A percentile compares a stretch with the other conserved stretches of the same genome.
These are phyloP conservation scores for Fusarium tjaetaba DNA, from an alignment of 2,329 filamentous ascomycete genomes.

Conservation along the genomic window DNA sequence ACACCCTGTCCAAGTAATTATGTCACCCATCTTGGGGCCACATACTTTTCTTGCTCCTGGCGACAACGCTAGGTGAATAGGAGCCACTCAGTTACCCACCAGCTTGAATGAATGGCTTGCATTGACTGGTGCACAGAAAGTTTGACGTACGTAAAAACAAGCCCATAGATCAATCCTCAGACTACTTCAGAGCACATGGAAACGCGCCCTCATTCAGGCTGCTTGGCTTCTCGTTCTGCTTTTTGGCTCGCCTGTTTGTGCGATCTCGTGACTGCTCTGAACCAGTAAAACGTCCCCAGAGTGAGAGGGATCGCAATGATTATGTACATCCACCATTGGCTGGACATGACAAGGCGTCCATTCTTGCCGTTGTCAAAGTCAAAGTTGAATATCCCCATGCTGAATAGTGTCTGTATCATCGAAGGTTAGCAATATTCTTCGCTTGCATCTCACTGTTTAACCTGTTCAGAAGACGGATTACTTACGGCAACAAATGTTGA, in stretches of 20 bases:
- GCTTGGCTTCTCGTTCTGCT: background rate
- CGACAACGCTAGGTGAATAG: background rate
- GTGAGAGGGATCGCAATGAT: background rate
- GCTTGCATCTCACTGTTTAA: no score
- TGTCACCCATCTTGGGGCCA: rapidly evolving
- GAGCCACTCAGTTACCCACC: background rate
- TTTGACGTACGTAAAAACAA: background rate
- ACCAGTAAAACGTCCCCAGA: background rate
- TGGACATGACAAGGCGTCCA: background rate
- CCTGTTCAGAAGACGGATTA: no score
- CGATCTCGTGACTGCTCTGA: background rate
- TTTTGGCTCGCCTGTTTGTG: background rate
- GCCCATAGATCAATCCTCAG: background rate
- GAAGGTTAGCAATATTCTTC: no score
- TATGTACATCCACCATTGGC: background rate
- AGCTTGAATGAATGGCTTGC: background rate
- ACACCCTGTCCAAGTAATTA: rapidly evolving
- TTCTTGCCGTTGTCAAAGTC: background rate
- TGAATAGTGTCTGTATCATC: background rate
- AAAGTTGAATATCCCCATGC: rapidly evolving
- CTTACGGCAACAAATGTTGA: background rate
- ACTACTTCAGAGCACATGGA: no score
- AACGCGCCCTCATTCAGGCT: background rate
- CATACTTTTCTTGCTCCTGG: background rate
- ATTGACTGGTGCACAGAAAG: background rate